Percentiles rank a stretch among this genome's conserved stretches.
These are phyloP conservation scores for Cercospora zeina DNA, from an alignment of 2,329 filamentous ascomycete species.

Conservation along the genomic window DNA sequence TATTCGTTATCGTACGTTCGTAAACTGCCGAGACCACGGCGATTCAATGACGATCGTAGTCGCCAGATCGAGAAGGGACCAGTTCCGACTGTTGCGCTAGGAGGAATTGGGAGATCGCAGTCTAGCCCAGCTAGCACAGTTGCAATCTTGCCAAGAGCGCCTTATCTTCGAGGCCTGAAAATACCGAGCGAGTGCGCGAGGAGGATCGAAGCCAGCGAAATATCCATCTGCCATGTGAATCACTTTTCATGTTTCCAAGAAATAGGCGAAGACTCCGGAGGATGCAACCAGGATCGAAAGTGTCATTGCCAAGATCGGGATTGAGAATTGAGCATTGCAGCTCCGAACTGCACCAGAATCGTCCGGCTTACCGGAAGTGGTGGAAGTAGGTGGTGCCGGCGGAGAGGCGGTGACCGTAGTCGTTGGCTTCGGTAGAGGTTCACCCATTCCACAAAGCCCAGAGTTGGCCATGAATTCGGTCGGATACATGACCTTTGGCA, in stretches of 20 bases:
- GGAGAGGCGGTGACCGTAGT: background rate
- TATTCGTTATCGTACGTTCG: background rate
- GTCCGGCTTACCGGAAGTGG: background rate
- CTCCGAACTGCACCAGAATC: background rate
- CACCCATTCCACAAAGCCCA: constrained; percentile 31
- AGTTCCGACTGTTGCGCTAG: background rate
- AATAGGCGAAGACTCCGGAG: background rate
- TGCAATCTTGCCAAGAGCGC: background rate
- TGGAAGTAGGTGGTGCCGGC: background rate
- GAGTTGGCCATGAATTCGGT: constrained; percentile 30
- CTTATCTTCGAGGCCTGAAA: background rate
- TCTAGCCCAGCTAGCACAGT: background rate
- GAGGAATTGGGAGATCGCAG: background rate
- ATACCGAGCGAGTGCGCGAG: background rate
- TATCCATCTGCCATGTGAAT: background rate
- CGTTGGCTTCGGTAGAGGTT: constrained; percentile 3
- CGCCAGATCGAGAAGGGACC: background rate
- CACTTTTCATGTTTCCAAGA: background rate
- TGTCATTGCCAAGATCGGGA: background rate
- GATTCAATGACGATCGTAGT: background rate
- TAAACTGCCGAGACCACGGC: too few relatives aligned
- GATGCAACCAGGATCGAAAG: background rate
- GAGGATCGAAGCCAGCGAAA: background rate
- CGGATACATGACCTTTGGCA: constrained; percentile 42
- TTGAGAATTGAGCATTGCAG: background rate